phyloP scores from a whole-genome alignment of 768 basidiomycete species.

The Auricularia heimuer region DNA sequence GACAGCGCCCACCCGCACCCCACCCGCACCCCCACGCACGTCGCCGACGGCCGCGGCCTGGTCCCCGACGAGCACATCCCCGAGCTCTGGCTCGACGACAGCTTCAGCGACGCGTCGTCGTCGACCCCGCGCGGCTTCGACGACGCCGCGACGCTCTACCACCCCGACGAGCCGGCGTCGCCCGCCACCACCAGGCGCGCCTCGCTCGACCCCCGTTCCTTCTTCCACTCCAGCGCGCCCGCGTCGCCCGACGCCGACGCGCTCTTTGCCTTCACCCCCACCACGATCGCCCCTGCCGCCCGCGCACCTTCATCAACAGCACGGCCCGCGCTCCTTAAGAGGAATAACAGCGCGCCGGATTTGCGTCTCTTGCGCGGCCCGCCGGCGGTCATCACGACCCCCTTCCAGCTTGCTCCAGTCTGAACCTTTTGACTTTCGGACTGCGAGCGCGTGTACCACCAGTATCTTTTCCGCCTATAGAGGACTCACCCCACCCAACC shows the following conservation, averaged over 20 bases:
- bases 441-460: too few relatives aligned
- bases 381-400: background rate
- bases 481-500: too few relatives aligned
- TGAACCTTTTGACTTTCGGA: too few relatives aligned
- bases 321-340: background rate
- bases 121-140: background rate
- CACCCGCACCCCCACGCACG: background rate
- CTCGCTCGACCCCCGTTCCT: background rate
- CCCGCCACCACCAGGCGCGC: background rate
- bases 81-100: background rate
- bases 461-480: too few relatives aligned
- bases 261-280: background rate
- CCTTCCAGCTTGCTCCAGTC: too few relatives aligned
- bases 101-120: background rate
- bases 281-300: background rate
- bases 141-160: slow-evolving; percentile 1
- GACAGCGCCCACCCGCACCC: too few relatives aligned
- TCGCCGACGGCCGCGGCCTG: background rate
- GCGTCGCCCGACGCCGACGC: background rate
- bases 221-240: background rate
- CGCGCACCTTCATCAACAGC: background rate
- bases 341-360: background rate
- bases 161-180: background rate
- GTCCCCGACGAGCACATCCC: slow-evolving; percentile 1
- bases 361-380: background rate